phyloP scores from a whole-genome alignment of 2,329 filamentous ascomycete species.

The Septoria linicola region DNA sequence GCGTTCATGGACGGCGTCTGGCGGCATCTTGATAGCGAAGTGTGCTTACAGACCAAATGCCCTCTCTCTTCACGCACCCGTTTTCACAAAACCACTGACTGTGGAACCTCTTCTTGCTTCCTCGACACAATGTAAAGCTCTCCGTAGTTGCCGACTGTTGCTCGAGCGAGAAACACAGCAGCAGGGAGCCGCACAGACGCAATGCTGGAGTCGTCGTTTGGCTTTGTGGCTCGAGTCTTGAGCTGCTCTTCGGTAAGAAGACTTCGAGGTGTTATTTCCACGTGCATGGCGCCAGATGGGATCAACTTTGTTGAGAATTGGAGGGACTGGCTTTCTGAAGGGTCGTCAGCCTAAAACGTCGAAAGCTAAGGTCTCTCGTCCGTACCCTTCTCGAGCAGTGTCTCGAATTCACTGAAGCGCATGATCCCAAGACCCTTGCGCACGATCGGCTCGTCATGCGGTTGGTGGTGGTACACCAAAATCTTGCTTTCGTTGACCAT shows the following conservation, averaged over 20 bases:
- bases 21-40: too few relatives aligned
- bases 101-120: not conserved
- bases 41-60: too few relatives aligned
- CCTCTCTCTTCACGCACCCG: too few relatives aligned
- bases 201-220: conserved; percentile 5
- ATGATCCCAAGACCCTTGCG: too few relatives aligned
- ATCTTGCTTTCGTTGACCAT: conserved; percentile 19
- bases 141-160: conserved; percentile 2
- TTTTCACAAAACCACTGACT: too few relatives aligned
- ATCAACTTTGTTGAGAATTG: conserved; percentile 1
- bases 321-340: not conserved
- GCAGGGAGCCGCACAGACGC: conserved; percentile 4
- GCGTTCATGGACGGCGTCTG: too few relatives aligned
- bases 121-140: conserved; percentile 5
- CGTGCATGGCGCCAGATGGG: conserved; percentile 1
- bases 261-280: conserved; percentile 1
- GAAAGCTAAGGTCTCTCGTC: too few relatives aligned
- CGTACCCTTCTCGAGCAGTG: conserved; percentile 15
- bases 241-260: conserved; percentile 2
- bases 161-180: not conserved
- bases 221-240: not conserved
- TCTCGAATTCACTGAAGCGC: conserved; percentile 12
- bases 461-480: conserved; percentile 30
- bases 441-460: conserved; percentile 4
- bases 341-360: too few relatives aligned